Base-by-base conservation (phyloP, 148 eudicot species). In the Heliosperma pusillum region DNA sequence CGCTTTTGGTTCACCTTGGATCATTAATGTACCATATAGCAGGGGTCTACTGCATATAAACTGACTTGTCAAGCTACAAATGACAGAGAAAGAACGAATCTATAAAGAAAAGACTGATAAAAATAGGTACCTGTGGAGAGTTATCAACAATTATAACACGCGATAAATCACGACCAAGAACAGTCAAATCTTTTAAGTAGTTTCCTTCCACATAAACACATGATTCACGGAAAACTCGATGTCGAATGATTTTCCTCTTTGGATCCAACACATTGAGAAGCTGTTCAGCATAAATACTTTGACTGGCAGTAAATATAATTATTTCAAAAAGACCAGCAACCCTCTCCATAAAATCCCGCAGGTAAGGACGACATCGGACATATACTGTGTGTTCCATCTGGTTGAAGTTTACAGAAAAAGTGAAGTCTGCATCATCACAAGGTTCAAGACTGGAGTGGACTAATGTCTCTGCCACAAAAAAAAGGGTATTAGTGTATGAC, bases 401-500 rank as follows among this genome's bases (percentile, higher is more conserved):
- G 80, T 95, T 90, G 70, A 90, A 92, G 79, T 88, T 86, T 52
- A 95, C 98, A 44, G 96, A 75, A 73, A 95, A 95, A 29, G 93
- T 92, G 85, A 95, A 95, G 86, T 95, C 98, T 70, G 91, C 91
- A 80, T 89, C 96, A 70, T 78, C 79, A 81, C 98, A 95, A 61
- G 93, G 96, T 80, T 95, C 98, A 61, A 95, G 90, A n/a, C 91
- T 85, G 67, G 98, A 94, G 83, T 94, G 98, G 83, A 95, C 98
- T 76, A 95, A 77, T 57, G 98, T 95, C 86, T 94, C 98, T 95
- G 97, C 79, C 82, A 89, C 29, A 64, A 1, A 69, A 74, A 12
- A 74, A 16, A 64, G 22, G 9, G 2, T 47, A 47, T 12, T 15
- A 47, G 12, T 9, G 10, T 9, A 45, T 45, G 52, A 10, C 52